Base-by-base conservation (phyloP, 805 yeast genomes). In the Cyberlindnera mrakii region DNA sequence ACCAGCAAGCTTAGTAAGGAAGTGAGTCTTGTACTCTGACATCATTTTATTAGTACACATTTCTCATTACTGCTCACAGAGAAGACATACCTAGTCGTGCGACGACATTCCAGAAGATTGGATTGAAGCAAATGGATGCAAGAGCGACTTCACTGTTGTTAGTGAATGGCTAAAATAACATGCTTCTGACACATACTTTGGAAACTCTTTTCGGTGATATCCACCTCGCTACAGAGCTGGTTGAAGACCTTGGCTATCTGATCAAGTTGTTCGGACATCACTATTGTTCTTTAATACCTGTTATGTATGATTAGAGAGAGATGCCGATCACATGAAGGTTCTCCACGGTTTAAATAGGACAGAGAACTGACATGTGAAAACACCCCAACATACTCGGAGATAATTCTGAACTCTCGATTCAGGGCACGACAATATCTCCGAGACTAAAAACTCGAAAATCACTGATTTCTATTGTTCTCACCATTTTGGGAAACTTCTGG, bases 51-150 rank as follows among this genome's bases (percentile, higher is more conserved):
- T 15, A 29, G 17, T 30, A 23, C 27, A 25, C 23, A 14, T 17
- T 20, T 19, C 30, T 23, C 27, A 27, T 11, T 30, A 18, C 35
- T 23, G n/a, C 33, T 20, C 36, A 31, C 19, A 33, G 37, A 29
- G 19, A n/a, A 17, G 27, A 55, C 67, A 30, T 48, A 65, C 70
- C 70, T 23, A 77, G 56, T 54, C 98, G 75, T 6, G 99, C 99
- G 18, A 78, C 95, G 45, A 84, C 74, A 63, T 93, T 93, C 99
- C 99, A 93, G 61, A 90, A 91, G 29, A 85, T 76, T 15, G 99
- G 99, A 62, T 93, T 93, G 76, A 93, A 90, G 14, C 82, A 80
- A 53, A 93, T 85, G 27, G 85, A 76, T 8, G 71, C 74, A 25
- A 86, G 60, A 5, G 91, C 77, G 45, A 67, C 72, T 56, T 19